Evolutionary conservation across 2,329 filamentous ascomycete species (phyloP).

Genomic region (Diaporthe sp.): DNA sequence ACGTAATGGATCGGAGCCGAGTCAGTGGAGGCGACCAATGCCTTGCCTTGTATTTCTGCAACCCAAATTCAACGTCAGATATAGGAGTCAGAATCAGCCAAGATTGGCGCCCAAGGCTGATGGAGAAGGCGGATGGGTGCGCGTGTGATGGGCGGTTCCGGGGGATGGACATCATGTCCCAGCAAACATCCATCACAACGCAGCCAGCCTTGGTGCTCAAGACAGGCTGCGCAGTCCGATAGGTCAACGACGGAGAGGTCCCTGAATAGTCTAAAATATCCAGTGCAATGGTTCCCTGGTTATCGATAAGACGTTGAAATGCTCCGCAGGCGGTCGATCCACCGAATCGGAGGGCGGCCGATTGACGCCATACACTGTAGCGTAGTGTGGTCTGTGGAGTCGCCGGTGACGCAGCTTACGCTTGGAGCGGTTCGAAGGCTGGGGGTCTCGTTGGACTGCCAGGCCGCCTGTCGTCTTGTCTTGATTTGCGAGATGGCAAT

Average conservation of each 20-base stretch:
- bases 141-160: neutral
- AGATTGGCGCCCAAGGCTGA: slow-evolving; percentile 14
- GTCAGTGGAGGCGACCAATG: slow-evolving; percentile 40
- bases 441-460: neutral
- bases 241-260: neutral
- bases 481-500: neutral
- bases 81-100: slow-evolving; percentile 12
- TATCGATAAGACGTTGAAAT: slow-evolving; percentile 24
- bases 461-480: neutral
- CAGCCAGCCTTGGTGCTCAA: neutral
- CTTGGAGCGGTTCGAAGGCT: slow-evolving; percentile 17
- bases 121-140: slow-evolving; percentile 17
- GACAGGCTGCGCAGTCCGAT: neutral
- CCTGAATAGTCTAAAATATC: neutral
- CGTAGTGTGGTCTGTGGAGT: neutral
- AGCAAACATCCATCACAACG: neutral
- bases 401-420: slow-evolving; percentile 6
- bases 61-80: slow-evolving; percentile 29
- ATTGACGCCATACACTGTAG: neutral
- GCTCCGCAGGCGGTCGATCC: slow-evolving; percentile 28
- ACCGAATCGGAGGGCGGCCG: slow-evolving; percentile 28
- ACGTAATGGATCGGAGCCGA: slow-evolving; percentile 58
- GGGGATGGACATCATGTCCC: neutral
- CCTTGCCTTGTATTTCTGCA: slow-evolving; percentile 30
- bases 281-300: slow-evolving; percentile 12